These are phyloP conservation scores for Saussurea involucrata DNA, from an alignment of 129 eudicot genomes.

Conservation along the genomic window DNA sequence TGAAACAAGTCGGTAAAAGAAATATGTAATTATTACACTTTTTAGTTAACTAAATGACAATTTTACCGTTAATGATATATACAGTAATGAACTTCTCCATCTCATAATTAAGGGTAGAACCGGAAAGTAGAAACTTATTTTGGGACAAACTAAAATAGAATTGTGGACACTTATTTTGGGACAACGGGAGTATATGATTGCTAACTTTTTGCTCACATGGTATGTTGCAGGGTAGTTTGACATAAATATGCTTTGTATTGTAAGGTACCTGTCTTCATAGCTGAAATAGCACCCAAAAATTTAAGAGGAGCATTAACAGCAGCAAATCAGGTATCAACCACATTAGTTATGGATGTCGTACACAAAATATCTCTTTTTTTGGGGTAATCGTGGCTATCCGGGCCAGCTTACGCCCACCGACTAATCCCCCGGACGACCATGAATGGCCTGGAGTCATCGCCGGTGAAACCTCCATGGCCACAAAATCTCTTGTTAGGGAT, in stretches of 20 bases:
- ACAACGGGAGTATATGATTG: not conserved
- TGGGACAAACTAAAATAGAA: no score
- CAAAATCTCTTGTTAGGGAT: not conserved
- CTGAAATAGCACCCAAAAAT: conserved; percentile 87
- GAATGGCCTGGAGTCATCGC: not conserved
- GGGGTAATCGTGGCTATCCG: not conserved
- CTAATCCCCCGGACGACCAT: not conserved
- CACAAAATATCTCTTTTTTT: not conserved
- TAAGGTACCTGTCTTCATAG: conserved; percentile 81
- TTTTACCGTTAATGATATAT: not conserved
- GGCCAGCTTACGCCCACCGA: not conserved
- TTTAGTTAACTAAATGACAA: not conserved
- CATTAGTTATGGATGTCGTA: not conserved
- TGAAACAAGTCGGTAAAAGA: not conserved
- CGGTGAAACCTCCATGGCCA: not conserved
- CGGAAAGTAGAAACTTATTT: not conserved
- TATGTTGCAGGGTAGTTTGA: not conserved
- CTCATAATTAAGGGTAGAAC: not conserved
- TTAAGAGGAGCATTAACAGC: conserved; percentile 93
- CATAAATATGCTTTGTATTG: not conserved
- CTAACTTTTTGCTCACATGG: not conserved
- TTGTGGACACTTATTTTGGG: not conserved
- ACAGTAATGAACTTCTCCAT: not conserved
- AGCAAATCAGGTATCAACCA: conserved; percentile 66
- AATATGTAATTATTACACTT: not conserved